Evolutionary conservation across 257 asterid species (phyloP).

Genomic region (Sherardia arvensis): DNA sequence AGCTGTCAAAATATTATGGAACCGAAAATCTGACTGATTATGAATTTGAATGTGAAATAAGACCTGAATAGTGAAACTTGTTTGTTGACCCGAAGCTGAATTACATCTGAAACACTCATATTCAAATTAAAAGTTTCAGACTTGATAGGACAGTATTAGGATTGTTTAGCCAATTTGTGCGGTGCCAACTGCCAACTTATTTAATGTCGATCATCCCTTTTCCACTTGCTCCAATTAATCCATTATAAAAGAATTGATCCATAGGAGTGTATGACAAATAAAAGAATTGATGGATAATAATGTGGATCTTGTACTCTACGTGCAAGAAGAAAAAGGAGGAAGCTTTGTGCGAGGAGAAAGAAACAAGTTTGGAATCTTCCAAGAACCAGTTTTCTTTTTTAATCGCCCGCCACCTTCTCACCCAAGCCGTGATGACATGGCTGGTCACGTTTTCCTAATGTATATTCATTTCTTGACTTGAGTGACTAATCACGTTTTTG

Average conservation of each 20-base stretch:
- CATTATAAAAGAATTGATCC: no score
- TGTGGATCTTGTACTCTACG: no score
- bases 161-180: not conserved
- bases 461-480: not conserved
- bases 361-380: slow-evolving; percentile 5
- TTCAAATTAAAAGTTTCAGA: no score
- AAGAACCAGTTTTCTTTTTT: not conserved
- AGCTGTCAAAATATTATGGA: no score
- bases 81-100: no score
- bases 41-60: no score
- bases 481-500: not conserved
- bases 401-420: not conserved
- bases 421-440: not conserved
- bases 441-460: not conserved
- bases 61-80: no score
- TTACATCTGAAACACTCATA: no score
- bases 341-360: slow-evolving; percentile 5
- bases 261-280: no score
- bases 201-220: not conserved
- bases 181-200: not conserved
- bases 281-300: no score
- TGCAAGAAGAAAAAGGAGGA: not conserved
- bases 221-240: not conserved
- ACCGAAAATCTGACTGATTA: no score
- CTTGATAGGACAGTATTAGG: not conserved